phyloP scores from a whole-genome alignment of 164 flowering plant genomes.

The Sedum album region DNA sequence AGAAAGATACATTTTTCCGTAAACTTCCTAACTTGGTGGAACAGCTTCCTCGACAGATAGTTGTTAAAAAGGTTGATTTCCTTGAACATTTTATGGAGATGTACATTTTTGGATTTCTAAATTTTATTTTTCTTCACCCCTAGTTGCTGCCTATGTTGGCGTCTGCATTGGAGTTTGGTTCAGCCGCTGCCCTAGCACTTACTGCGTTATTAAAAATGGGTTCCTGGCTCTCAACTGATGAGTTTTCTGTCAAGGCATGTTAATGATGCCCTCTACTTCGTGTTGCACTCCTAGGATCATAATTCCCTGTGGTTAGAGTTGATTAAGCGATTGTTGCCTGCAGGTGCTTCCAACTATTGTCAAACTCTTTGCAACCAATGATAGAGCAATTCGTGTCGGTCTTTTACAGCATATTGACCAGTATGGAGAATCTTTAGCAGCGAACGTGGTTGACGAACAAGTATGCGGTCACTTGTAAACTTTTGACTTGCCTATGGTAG shows the following conservation, averaged over 20 bases:
- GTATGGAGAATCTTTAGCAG: conserved; percentile 81
- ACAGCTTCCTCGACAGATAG: conserved; percentile 93
- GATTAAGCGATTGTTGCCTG: conserved; percentile 1
- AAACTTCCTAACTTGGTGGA: conserved; percentile 91
- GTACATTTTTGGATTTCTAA: conserved; percentile 1
- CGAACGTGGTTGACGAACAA: conserved; percentile 92
- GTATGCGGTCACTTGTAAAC: conserved; percentile 31
- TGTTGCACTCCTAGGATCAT: background rate
- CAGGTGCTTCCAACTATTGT: conserved; percentile 87
- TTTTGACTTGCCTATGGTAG: background rate
- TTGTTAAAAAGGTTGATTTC: conserved; percentile 69
- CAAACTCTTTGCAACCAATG: conserved; percentile 82
- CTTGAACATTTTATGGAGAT: background rate
- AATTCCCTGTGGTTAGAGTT: background rate
- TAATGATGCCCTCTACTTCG: background rate
- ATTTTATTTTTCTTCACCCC: conserved; percentile 10
- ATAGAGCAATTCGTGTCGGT: conserved; percentile 79
- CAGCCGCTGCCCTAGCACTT: conserved; percentile 97
- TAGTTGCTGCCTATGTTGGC: conserved; percentile 92
- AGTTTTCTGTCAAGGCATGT: conserved; percentile 62
- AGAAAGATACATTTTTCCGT: conserved; percentile 96
- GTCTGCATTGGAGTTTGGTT: conserved; percentile 93
- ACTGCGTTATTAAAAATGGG: conserved; percentile 90
- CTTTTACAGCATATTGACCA: conserved; percentile 94
- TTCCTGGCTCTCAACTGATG: conserved; percentile 88